Evolutionary conservation across 768 basidiomycete genomes (phyloP).

Genomic region (Neoboletus brunneissimus): DNA sequence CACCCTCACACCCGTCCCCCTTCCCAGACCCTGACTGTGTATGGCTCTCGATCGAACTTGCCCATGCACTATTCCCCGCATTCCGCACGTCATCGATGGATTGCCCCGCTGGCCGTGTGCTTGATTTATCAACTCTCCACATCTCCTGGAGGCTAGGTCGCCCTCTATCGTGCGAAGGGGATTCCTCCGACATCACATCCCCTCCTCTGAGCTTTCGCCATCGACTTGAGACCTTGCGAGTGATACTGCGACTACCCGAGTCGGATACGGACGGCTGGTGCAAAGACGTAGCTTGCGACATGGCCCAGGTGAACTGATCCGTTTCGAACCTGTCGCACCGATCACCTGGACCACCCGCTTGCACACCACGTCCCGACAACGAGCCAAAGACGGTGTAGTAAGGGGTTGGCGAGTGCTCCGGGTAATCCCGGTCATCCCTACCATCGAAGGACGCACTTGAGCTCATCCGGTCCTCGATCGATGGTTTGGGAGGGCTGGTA

Average conservation of each 20-base stretch:
- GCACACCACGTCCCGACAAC: conserved; percentile 42
- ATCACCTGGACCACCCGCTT: conserved; percentile 44
- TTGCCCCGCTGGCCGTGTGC: conserved; percentile 4
- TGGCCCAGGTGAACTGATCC: background rate
- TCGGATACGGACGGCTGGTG: conserved; percentile 12
- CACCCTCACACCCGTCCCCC: conserved; percentile 29
- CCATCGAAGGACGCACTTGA: conserved; percentile 5
- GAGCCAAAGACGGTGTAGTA: conserved; percentile 58
- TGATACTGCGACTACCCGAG: conserved; percentile 23
- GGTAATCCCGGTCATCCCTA: conserved; percentile 15
- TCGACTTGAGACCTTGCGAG: conserved; percentile 37
- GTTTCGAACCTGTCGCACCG: conserved; percentile 10
- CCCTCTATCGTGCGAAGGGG: conserved; percentile 16
- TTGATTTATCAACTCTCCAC: conserved; percentile 9
- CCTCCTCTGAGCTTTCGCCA: conserved; percentile 29
- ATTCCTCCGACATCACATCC: conserved; percentile 21
- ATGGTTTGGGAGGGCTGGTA: conserved; percentile 15
- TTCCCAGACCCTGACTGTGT: conserved; percentile 16
- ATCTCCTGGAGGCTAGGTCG: conserved; percentile 37
- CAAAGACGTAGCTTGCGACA: background rate
- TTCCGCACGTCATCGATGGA: conserved; percentile 20
- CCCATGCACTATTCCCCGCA: conserved; percentile 4
- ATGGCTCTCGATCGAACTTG: conserved; percentile 11
- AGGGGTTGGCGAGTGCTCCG: conserved; percentile 32
- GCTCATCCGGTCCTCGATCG: conserved; percentile 27